A percentile compares a stretch with the other conserved stretches of the same genome.
These are phyloP conservation scores for Nevesoporus exiguus DNA, from an alignment of 768 basidiomycete genomes.

Conservation along the genomic window DNA sequence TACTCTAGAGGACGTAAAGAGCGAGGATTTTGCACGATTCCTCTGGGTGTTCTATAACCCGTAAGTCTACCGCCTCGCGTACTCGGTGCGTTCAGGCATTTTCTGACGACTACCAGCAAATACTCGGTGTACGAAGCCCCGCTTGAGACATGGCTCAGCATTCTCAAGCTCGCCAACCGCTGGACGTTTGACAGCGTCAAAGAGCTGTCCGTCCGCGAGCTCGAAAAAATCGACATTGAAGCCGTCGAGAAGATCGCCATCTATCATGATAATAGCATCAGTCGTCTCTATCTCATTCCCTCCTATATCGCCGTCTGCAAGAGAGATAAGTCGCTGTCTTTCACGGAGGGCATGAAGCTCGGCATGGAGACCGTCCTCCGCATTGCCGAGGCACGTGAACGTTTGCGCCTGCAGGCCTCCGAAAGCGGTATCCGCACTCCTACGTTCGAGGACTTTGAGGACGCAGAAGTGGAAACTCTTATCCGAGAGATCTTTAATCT, in stretches of 20 bases:
- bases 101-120: conserved; percentile 22
- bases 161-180: conserved; percentile 37
- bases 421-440: conserved; percentile 31
- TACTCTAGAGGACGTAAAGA: conserved; percentile 41
- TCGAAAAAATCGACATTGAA: conserved; percentile 36
- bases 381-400: conserved; percentile 39
- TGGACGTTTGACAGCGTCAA: conserved; percentile 43
- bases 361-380: conserved; percentile 38
- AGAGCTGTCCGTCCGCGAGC: conserved; percentile 36
- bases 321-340: conserved; percentile 34
- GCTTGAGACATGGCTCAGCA: conserved; percentile 39
- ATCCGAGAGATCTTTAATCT: conserved; percentile 30
- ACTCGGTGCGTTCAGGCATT: background rate
- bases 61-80: conserved; percentile 35
- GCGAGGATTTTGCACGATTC: conserved; percentile 51
- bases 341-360: conserved; percentile 41
- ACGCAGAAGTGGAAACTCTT: conserved; percentile 23
- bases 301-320: conserved; percentile 36
- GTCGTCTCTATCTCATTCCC: conserved; percentile 33
- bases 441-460: conserved; percentile 33
- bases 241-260: conserved; percentile 38
- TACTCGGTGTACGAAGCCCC: conserved; percentile 40
- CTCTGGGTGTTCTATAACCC: conserved; percentile 63
- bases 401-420: conserved; percentile 34
- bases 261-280: conserved; percentile 37